Conservation (phyloP, 148 eudicot species). For the Silene uniflora region DNA sequence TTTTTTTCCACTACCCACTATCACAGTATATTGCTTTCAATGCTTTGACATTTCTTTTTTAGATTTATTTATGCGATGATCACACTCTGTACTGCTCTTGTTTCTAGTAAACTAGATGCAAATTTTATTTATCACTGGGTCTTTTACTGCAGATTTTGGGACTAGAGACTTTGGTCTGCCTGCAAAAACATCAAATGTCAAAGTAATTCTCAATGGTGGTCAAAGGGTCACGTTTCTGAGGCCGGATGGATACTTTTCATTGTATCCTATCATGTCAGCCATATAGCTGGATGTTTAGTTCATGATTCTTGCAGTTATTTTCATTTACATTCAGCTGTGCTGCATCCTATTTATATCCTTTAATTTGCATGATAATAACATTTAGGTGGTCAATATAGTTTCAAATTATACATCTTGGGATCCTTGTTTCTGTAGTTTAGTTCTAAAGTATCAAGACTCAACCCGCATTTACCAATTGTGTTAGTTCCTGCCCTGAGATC, state of each 20-base stretch:
- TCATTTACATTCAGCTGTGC: not conserved
- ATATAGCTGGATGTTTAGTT: conserved; percentile 1
- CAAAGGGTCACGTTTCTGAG: conserved; percentile 75
- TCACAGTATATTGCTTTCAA: not conserved
- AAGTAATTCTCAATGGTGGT: conserved; percentile 90
- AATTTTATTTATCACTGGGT: conserved; percentile 4
- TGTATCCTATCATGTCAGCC: conserved; percentile 66
- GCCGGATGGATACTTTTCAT: conserved; percentile 97
- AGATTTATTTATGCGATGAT: not conserved
- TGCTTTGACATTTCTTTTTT: not conserved
- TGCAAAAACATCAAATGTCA: conserved; percentile 57
- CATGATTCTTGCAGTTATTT: not conserved
- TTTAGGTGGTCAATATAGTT: not conserved
- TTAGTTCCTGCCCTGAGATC: not conserved
- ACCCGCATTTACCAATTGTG: not conserved
- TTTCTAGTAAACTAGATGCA: not conserved
- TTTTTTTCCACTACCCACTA: not conserved
- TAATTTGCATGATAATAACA: not conserved
- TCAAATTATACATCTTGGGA: not conserved
- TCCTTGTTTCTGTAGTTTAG: not conserved
- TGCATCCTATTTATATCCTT: not conserved
- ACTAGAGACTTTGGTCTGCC: conserved; percentile 58
- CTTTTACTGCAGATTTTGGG: conserved; percentile 38
- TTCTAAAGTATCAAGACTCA: not conserved
- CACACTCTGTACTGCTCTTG: not conserved